Conservation (phyloP, 2,329 filamentous ascomycete genomes). For the Herpotrichia juniperi region DNA sequence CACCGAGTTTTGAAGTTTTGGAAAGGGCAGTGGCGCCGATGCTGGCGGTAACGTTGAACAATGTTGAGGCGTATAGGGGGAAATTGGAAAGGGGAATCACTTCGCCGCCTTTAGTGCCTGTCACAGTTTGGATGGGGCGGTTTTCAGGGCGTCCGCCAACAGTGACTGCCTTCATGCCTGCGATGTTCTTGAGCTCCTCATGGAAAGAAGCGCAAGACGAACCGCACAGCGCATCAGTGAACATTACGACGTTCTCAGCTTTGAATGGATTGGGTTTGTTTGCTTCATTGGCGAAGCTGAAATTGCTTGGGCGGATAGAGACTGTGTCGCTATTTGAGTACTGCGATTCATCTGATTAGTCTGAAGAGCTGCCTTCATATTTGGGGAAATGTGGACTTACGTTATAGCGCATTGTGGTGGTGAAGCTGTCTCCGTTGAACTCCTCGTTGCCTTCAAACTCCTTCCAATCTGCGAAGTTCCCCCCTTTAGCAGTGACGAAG, state of each 20-base stretch:
- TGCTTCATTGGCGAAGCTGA: slow-evolving; percentile 25
- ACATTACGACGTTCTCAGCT: slow-evolving; percentile 45
- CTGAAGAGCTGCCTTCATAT: background rate
- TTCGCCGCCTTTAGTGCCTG: slow-evolving; percentile 63
- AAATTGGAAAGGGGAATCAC: slow-evolving; percentile 27
- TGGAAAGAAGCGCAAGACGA: slow-evolving; percentile 65
- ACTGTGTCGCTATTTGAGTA: slow-evolving; percentile 25
- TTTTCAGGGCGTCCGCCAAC: slow-evolving; percentile 64
- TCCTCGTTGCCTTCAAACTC: slow-evolving; percentile 50
- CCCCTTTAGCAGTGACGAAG: slow-evolving; percentile 29
- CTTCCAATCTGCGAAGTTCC: slow-evolving; percentile 49
- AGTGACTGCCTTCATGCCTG: slow-evolving; percentile 60
- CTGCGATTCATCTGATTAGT: slow-evolving; percentile 13
- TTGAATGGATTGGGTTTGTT: slow-evolving; percentile 39
- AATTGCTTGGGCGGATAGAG: slow-evolving; percentile 18
- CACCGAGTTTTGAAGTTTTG: slow-evolving; percentile 13
- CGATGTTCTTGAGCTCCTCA: slow-evolving; percentile 58
- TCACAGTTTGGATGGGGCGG: slow-evolving; percentile 64
- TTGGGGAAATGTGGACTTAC: slow-evolving; percentile 19
- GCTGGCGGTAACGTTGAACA: slow-evolving; percentile 20
- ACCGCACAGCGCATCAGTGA: slow-evolving; percentile 63
- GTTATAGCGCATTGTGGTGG: slow-evolving; percentile 40
- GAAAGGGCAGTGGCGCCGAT: slow-evolving; percentile 11
- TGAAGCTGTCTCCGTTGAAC: slow-evolving; percentile 45
- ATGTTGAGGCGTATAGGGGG: slow-evolving; percentile 17